Base-by-base conservation (phyloP, 257 asterid genomes). In the Solanum neorickii region DNA sequence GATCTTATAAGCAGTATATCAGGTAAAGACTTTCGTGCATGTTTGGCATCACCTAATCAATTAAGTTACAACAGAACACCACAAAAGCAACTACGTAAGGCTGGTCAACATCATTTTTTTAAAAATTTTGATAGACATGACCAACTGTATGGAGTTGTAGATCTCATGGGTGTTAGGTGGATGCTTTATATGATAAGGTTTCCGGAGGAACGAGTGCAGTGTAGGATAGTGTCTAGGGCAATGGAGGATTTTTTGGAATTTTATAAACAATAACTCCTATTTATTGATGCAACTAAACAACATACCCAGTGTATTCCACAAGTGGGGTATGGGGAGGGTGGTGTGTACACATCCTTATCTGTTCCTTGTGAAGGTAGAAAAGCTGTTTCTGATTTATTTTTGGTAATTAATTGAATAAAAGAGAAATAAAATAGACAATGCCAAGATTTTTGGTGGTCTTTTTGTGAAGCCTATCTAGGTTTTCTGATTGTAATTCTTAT, bases 1-100 rank as follows among this genome's bases (percentile, higher is more conserved):
- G 93, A 91, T 94, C 91, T 83, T 95, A 97, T 91, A 95, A 92
- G 94, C 94, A 94, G 39, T 95, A 92, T 88, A 88, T 89, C 93
- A 95, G 99, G 99, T 97, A 70, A 89, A 78, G 88, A 87, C 13
- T 70, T 29, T 5, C 33, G 18, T 86, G 72, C 46, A 29, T 82
- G 85, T 29, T 52, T 82, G 41, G 66, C 41, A 46, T 78, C 27
- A 78, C 66, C 27, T 15, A 47, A 29, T 47, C 29, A 49, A 49
- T 49, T 20, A 11, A 82, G 85, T 20, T 52, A 31, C 31, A 18
- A 18, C 68, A 82, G 31, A 82, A 82, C 27, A 29, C 20, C 21
- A 65, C 42, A 49, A 82, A 80, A 82, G 85, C 11, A 82, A 82
- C 29, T 49, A 49, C 12, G 12, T 82, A 8, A 47, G 68, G 69